These are phyloP conservation scores for Earliella scabrosa DNA, from an alignment of 1,284 basidiomycete species.

Conservation along the genomic window DNA sequence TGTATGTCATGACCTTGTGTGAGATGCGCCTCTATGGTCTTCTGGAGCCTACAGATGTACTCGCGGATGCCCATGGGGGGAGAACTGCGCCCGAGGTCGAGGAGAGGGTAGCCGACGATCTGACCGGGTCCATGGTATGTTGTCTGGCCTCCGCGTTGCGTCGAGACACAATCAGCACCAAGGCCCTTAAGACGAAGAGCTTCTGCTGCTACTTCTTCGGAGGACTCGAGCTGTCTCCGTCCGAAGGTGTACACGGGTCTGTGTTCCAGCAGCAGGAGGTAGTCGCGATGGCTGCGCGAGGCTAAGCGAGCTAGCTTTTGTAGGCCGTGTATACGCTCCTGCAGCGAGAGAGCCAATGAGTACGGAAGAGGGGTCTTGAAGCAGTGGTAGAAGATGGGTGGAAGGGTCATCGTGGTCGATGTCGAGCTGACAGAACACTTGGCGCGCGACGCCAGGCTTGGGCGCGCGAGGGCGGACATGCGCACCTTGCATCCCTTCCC, in stretches of 20 bases:
- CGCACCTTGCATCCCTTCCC: too few species aligned
- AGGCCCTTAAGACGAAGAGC: constrained; percentile 68
- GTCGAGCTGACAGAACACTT: too few species aligned
- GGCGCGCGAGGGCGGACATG: too few species aligned
- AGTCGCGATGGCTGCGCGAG: constrained; percentile 55
- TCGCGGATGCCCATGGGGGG: too few species aligned
- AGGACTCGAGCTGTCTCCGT: constrained; percentile 67
- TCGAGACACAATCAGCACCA: constrained; percentile 88
- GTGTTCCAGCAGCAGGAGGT: constrained; percentile 83
- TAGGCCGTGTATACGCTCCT: constrained; percentile 69
- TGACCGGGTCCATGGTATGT: constrained; percentile 99
- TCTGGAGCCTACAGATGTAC: constrained; percentile 79
- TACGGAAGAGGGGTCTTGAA: constrained; percentile 80
- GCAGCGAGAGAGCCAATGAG: constrained; percentile 68
- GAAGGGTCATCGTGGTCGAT: constrained; percentile 30
- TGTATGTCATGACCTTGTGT: constrained; percentile 57
- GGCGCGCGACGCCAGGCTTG: too few species aligned
- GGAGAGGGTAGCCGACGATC: constrained; percentile 92
- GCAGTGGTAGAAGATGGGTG: constrained; percentile 78
- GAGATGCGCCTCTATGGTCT: too few species aligned
- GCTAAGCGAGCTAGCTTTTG: constrained; percentile 58
- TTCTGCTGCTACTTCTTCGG: constrained; percentile 66
- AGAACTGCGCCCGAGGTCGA: too few species aligned
- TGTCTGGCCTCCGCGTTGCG: constrained; percentile 91
- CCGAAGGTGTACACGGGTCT: constrained; percentile 95